Evolutionary conservation across 2,329 filamentous ascomycete genomes (phyloP), one percentile per base, ranked within the genome.

Genomic region (Fusarium citri): DNA sequence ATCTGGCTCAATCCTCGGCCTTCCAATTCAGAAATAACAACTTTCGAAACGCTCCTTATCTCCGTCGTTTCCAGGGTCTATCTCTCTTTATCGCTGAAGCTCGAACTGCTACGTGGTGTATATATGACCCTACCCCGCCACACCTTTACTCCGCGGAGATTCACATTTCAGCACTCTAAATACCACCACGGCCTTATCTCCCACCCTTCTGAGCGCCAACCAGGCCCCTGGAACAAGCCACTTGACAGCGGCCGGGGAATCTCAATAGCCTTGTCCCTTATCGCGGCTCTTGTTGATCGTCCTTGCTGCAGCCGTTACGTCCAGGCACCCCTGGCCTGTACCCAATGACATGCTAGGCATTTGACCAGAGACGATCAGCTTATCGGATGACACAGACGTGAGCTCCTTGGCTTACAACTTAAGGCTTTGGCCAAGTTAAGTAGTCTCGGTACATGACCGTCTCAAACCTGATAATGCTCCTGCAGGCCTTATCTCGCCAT

Each of bases 91-190:
- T 63, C 71, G 55, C 59, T 40, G 22, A 46, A 26, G 43, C 42
- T 47, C 41, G 41, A 37, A n/a, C 34, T 53, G 49, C 49, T 41
- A n/a, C 11, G 18, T 53, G 34, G 34, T 75, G 74, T 73, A 74
- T 74, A 74, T 64, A 55, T 61, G 45, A 48, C 42, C 40, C 53
- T 70, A 58, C 61, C 61, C 68, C 72, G 63, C 71, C 55, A 62
- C 26, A 53, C 26, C 14, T 41, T 37, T 22, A 41, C 73, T 75
- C 73, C 73, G 73, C 73, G 71, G 73, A 75, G 72, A 75, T 73
- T 69, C 73, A 66, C 59, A 66, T 45, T 65, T 61, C 71, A 50
- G 55, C 51, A 40, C 59, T 54, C 53, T 26, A 48, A 72, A 64
- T 48, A 71, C 61, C 56, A 63, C 71, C 41, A 64, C 63, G 43